Evolutionary conservation across 805 yeast genomes (phyloP).

Genomic region (Saccharomycopsis fodiens): DNA sequence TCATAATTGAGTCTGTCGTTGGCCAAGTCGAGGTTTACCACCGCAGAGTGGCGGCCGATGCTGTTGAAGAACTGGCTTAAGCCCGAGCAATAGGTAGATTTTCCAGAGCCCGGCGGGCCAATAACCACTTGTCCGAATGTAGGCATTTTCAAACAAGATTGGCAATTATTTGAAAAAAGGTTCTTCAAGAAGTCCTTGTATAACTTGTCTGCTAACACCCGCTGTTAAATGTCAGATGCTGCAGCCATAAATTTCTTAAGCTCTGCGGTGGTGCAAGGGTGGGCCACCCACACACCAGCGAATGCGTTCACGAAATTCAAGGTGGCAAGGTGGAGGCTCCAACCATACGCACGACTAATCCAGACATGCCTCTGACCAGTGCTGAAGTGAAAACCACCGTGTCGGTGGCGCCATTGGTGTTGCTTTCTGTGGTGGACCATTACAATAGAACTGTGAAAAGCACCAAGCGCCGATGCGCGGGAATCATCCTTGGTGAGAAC

Average conservation of each 20-base stretch:
- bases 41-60: constrained; percentile 82
- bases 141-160: constrained; percentile 37
- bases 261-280: neutral
- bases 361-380: neutral
- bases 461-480: constrained; percentile 78
- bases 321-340: too few species aligned
- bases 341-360: neutral
- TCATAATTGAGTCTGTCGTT: constrained; percentile 49
- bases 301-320: neutral
- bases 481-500: constrained; percentile 85
- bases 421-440: constrained; percentile 91
- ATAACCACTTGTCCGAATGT: constrained; percentile 84
- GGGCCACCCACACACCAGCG: neutral
- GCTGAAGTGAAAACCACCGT: constrained; percentile 36
- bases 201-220: too few species aligned
- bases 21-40: constrained; percentile 50
- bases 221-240: too few species aligned
- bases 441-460: constrained; percentile 78
- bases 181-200: too few species aligned
- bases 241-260: too few species aligned
- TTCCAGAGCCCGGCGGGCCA: constrained; percentile 98
- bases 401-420: constrained; percentile 90
- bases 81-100: constrained; percentile 91
- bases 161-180: neutral
- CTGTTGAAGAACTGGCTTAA: constrained; percentile 89